Percentiles rank a stretch among this genome's conserved stretches.
These are phyloP conservation scores for Solanum chacoense DNA, from an alignment of 305 asterid species.

Conservation along the genomic window DNA sequence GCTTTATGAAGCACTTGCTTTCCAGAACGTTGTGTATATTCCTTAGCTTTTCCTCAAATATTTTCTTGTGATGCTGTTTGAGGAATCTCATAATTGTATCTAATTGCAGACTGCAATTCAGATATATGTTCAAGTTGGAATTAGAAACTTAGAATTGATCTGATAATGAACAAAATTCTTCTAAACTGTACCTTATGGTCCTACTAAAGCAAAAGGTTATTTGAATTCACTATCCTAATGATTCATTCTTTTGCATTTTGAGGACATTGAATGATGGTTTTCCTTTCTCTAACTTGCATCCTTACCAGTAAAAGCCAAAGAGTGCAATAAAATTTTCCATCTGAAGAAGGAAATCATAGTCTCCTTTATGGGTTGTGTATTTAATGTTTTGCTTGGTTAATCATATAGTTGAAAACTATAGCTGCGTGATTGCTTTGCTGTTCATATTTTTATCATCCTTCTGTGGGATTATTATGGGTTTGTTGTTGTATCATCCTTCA, in stretches of 20 bases:
- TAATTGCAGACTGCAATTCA: neutral
- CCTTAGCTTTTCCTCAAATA: neutral
- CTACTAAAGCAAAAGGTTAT: neutral
- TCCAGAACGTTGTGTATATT: neutral
- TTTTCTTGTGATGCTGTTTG: neutral
- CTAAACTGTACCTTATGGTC: neutral
- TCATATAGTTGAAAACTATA: neutral
- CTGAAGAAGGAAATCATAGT: neutral
- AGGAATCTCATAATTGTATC: neutral
- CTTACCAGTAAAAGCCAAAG: neutral
- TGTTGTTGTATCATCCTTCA: neutral
- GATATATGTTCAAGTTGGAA: neutral
- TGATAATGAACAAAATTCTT: neutral
- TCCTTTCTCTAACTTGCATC: neutral
- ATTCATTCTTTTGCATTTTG: neutral
- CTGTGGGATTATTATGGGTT: neutral
- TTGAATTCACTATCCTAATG: neutral
- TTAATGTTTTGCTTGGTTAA: neutral
- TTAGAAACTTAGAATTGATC: neutral
- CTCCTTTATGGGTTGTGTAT: neutral
- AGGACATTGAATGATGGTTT: neutral
- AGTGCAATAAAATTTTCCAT: neutral
- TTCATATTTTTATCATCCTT: neutral
- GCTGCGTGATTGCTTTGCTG: neutral
- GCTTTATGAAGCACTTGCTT: neutral